Evolutionary conservation across 179 eudicot species (phyloP), one percentile per base, ranked within the genome.

Genomic region (Silene coronaria): DNA sequence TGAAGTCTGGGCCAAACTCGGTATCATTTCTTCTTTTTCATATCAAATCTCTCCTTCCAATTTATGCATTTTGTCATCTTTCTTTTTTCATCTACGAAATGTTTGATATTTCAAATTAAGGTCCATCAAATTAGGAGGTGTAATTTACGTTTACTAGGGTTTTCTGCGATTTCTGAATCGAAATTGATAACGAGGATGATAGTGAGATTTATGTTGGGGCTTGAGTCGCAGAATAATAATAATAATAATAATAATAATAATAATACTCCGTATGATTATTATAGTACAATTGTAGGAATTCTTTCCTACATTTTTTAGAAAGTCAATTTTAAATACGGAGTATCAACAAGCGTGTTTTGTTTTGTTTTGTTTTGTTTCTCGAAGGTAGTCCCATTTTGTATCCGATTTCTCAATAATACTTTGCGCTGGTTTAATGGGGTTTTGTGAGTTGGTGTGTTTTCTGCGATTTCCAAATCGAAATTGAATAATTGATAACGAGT

Each of bases 1-100:
- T 32, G 87, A 85, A 77, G 78, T 86, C 53, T 89, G 93, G 93
- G 89, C 91, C 55, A 87, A 87, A 82, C 86, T 89, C 48, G 91
- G 93, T 89, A 80, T 23, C 34, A 2, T 5, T 12, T 68, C 46
- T n/a, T 19, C 48, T 13, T 2, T 9, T 34, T 73, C 4, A n/a
- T 17, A 70, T 66, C 30, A 30, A 21, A 21, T 32, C 8, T 71
- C 24, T 58, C 34, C 58, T 21, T 27, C 9, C 46, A n/a, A 34
- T 24, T 9, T 51, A 14, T 51, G 5, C 11, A 38, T 17, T 24
- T 8, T 62, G 4, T 51, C 2, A 4, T 19, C 19, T 68, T 17
- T n/a, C 5, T 23, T 45, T n/a, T 53, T 42, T 38, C 13, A 19
- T 5, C 3, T 30, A n/a, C n/a, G 30, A 42, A 21, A 10, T 68